phyloP scores from a whole-genome alignment of 2,329 filamentous ascomycete species.

The Akanthomyces muscarius region DNA sequence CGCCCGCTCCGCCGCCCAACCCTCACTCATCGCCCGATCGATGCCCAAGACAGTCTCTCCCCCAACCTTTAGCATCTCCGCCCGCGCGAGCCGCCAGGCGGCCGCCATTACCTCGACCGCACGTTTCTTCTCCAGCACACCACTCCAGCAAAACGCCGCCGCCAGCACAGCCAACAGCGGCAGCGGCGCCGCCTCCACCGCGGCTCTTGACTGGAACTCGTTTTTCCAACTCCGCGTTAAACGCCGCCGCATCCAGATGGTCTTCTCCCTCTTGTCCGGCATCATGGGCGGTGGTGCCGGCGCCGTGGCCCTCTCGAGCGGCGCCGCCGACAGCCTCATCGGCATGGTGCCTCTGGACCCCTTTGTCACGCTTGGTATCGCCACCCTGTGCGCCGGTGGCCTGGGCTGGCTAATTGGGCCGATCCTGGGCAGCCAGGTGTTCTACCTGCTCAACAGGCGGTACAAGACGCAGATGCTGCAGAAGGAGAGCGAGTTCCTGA shows the following conservation, averaged over 20 bases:
- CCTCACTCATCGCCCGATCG: background rate
- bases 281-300: constrained; percentile 58
- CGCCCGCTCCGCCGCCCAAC: background rate
- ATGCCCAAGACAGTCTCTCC: constrained; percentile 8
- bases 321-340: constrained; percentile 68
- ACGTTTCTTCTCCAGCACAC: constrained; percentile 23
- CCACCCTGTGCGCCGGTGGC: constrained; percentile 71
- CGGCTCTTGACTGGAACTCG: constrained; percentile 76
- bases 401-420: constrained; percentile 87
- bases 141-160: constrained; percentile 19
- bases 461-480: constrained; percentile 69
- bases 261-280: constrained; percentile 66
- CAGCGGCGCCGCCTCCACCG: constrained; percentile 26
- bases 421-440: constrained; percentile 72
- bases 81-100: background rate
- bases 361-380: constrained; percentile 76
- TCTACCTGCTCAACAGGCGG: constrained; percentile 70
- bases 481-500: constrained; percentile 95
- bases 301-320: constrained; percentile 62
- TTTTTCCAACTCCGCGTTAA: constrained; percentile 89
- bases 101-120: constrained; percentile 15
- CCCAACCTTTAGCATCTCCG: constrained; percentile 19
- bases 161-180: constrained; percentile 27
- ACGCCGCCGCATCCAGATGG: constrained; percentile 77
- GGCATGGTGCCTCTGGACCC: constrained; percentile 79